phyloP scores from a whole-genome alignment of 495 filamentous ascomycete species.

The Tuber borchii region DNA sequence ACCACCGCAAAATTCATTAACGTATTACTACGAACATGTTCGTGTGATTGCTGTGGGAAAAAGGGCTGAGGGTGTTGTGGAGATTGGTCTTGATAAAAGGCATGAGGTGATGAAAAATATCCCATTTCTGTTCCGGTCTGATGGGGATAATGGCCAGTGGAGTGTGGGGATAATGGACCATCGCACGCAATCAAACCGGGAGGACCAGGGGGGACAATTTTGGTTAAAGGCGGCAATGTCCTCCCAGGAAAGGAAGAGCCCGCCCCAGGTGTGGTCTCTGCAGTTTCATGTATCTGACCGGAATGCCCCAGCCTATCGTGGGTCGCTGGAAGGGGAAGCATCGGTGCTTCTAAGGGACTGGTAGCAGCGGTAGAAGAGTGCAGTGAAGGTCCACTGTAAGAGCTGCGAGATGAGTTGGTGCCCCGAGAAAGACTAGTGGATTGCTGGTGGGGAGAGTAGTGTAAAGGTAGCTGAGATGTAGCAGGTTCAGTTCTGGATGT shows the following conservation, averaged over 20 bases:
- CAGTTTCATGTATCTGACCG: conserved; percentile 12
- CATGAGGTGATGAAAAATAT: conserved; percentile 22
- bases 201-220: conserved; percentile 5
- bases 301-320: conserved; percentile 17
- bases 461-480: conserved; percentile 11
- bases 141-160: conserved; percentile 22
- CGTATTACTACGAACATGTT: conserved; percentile 16
- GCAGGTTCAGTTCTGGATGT: conserved; percentile 18
- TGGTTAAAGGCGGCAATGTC: conserved; percentile 20
- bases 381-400: conserved; percentile 35
- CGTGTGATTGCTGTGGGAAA: conserved; percentile 24
- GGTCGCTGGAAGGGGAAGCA: conserved; percentile 4
- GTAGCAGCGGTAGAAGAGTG: conserved; percentile 36
- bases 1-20: conserved; percentile 38
- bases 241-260: conserved; percentile 17
- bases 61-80: conserved; percentile 11
- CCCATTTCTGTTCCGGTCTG: conserved; percentile 20
- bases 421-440: conserved; percentile 14
- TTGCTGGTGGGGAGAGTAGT: conserved; percentile 20
- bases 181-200: conserved; percentile 3
- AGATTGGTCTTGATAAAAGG: conserved; percentile 1
- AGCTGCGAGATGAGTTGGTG: conserved; percentile 31
- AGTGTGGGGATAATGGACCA: conserved; percentile 29
- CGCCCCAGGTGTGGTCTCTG: conserved; percentile 9
- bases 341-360: conserved; percentile 26